Base-by-base conservation (phyloP, 768 basidiomycete species). In the Collybia mongolica region DNA sequence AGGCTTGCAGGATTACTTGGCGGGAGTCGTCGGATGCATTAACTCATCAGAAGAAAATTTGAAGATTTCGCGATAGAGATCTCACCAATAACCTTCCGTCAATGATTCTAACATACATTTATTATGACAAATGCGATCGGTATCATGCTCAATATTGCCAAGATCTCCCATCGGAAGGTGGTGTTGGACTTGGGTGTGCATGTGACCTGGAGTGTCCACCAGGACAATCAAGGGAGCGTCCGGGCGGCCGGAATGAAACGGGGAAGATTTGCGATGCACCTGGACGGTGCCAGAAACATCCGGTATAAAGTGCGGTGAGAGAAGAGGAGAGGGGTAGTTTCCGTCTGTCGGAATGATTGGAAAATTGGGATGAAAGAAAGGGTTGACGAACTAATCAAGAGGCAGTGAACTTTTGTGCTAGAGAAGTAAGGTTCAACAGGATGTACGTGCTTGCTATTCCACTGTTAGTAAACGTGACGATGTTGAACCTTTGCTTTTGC, bases 281-380 rank as follows among this genome's bases (percentile, higher is more conserved):
- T 70, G 77, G 58, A 64, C 79, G 3, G 50, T 82, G 0, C 47
- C 48, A 0, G 69, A 56, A 0, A 75, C 69, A 32, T 65, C 53
- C 46, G 74, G 59, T 55, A 58, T 24, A 44, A 22, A n/a, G 54
- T 59, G 61, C 53, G 12, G 65, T 56, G 11, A 51, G 51, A 36
- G 53, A 52, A n/a, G 62, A 68, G 39, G 70, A 71, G 15, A 58
- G 53, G 23, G 67, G 0, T 54, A 69, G 39, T 78, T 40, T 64
- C 74, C 1, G 43, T 76, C 11, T 74, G 72, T 57, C 75, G 73
- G 75, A 73, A 76, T 59, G 76, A 79, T 48, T 88, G 84, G 82
- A 77, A 80, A 43, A 56, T 54, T 5, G 72, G 72, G 20, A 66
- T 54, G 2, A 69, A 62, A 53, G 71, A 74, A 42, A 56, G 53